A percentile compares a stretch with the other conserved stretches of the same genome.
Conservation (phyloP, 805 yeast species). For the Hanseniaspora valbyensis region DNA sequence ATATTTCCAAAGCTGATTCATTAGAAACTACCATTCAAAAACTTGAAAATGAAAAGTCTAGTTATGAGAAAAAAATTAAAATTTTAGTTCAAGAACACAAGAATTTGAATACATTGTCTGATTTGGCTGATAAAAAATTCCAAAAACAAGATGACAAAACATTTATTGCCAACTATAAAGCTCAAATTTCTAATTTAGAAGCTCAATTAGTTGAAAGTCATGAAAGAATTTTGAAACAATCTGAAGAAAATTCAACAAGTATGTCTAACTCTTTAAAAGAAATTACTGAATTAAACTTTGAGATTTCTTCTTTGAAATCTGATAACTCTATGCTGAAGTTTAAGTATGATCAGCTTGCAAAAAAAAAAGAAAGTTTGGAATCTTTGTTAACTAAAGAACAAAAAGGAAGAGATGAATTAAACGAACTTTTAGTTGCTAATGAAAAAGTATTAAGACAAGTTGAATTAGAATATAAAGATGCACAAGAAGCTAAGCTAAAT, state of each 20-base stretch:
- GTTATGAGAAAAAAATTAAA: slow-evolving; percentile 21
- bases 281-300: background rate
- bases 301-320: slow-evolving; percentile 1
- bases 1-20: slow-evolving; percentile 16
- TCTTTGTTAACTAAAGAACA: background rate
- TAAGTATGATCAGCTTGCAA: background rate
- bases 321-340: background rate
- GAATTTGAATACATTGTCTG: slow-evolving; percentile 17
- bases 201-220: background rate
- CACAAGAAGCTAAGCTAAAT: background rate
- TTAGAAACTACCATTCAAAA: slow-evolving; percentile 2
- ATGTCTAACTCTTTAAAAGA: background rate
- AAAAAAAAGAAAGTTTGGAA: background rate
- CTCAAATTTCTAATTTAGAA: slow-evolving; percentile 6
- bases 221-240: slow-evolving; percentile 2
- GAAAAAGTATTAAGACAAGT: background rate
- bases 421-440: background rate
- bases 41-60: slow-evolving; percentile 28
- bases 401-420: background rate
- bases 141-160: slow-evolving; percentile 1
- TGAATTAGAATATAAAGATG: background rate
- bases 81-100: slow-evolving; percentile 5
- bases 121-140: slow-evolving; percentile 11
- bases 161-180: slow-evolving; percentile 2
- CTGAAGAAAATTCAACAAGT: background rate